These are phyloP conservation scores for Pyrus hybrid DNA, from an alignment of 331 rosid species.

Conservation along the genomic window DNA sequence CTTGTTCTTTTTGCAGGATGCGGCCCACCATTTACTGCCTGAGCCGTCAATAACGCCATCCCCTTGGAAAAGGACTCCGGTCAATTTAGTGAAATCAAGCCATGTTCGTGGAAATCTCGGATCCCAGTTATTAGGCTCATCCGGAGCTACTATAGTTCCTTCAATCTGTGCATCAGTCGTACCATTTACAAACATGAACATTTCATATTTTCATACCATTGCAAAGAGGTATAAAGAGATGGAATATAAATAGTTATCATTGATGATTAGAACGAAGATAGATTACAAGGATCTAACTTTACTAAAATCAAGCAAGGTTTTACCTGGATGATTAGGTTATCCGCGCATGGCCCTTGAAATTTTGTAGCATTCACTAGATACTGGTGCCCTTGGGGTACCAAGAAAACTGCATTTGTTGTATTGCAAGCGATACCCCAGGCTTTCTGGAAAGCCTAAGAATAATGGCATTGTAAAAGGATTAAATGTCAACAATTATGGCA, in stretches of 20 bases:
- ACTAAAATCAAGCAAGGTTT: neutral
- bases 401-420: slow-evolving; percentile 60
- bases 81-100: slow-evolving; percentile 69
- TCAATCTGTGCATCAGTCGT: slow-evolving; percentile 49
- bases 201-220: neutral
- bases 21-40: slow-evolving; percentile 98
- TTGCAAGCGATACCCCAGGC: slow-evolving; percentile 88
- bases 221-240: neutral
- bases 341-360: slow-evolving; percentile 81
- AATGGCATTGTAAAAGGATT: slow-evolving; percentile 26
- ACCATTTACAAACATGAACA: neutral
- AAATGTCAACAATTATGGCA: neutral
- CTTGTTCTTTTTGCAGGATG: slow-evolving; percentile 92
- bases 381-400: slow-evolving; percentile 63
- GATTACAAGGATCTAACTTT: neutral
- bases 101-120: slow-evolving; percentile 49
- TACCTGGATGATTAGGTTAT: slow-evolving; percentile 65
- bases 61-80: slow-evolving; percentile 68
- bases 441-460: slow-evolving; percentile 59
- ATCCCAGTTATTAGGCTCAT: slow-evolving; percentile 79
- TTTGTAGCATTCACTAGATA: slow-evolving; percentile 82
- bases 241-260: neutral
- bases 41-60: slow-evolving; percentile 85
- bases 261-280: neutral
- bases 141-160: slow-evolving; percentile 87